phyloP scores from a whole-genome alignment of 2,329 filamentous ascomycete species.

The Arthrinium phaeospermum region DNA sequence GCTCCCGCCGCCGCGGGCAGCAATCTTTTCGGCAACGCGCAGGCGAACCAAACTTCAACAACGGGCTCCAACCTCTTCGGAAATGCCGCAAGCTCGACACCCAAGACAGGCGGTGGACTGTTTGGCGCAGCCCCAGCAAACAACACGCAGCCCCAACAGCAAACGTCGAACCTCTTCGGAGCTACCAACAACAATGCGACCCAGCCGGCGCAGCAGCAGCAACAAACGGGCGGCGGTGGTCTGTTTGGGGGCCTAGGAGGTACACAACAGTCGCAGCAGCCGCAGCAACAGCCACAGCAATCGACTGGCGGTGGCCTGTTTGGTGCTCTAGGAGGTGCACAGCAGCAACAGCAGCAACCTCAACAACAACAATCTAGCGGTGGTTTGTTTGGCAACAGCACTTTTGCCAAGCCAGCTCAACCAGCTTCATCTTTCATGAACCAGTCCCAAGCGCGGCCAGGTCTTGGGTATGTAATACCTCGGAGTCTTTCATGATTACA shows the following conservation, averaged over 20 bases:
- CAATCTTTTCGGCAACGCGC: constrained; percentile 37
- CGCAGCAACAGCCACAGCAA: constrained; percentile 22
- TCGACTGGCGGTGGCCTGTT: constrained; percentile 39
- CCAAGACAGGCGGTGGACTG: constrained; percentile 29
- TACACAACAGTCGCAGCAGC: constrained; percentile 1
- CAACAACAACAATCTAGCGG: constrained; percentile 21
- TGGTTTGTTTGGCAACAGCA: constrained; percentile 24
- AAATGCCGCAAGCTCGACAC: constrained; percentile 32
- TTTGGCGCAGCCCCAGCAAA: constrained; percentile 29
- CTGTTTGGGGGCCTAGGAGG: constrained; percentile 35
- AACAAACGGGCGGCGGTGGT: constrained; percentile 30
- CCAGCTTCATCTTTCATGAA: constrained; percentile 26
- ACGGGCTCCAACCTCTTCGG: constrained; percentile 30
- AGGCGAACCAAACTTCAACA: constrained; percentile 28
- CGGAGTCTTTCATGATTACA: background rate
- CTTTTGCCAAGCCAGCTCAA: background rate
- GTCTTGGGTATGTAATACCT: constrained; percentile 39
- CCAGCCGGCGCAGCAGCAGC: constrained; percentile 26
- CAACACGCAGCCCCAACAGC: constrained; percentile 26
- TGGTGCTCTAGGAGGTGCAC: constrained; percentile 27
- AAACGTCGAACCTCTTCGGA: constrained; percentile 33
- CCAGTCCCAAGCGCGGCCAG: constrained; percentile 34
- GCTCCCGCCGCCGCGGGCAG: constrained; percentile 38
- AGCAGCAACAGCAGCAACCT: constrained; percentile 17
- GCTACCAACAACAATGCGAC: constrained; percentile 27